Percentiles rank a stretch among this genome's conserved stretches.
Conservation (phyloP, 140 eudicot genomes). For the Cichorium intybus region DNA sequence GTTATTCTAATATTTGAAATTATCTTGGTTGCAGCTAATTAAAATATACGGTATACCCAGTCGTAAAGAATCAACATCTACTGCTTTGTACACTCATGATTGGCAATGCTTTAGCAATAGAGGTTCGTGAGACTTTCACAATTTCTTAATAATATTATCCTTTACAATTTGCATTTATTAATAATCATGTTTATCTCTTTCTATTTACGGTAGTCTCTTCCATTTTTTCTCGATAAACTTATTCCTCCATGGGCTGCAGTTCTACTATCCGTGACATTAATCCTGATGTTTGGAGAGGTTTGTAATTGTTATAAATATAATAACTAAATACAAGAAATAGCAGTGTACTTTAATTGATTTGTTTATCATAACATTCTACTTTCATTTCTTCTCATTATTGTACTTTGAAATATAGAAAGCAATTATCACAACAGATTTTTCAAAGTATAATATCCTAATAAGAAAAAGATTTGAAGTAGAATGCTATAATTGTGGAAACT, state of each 20-base stretch:
- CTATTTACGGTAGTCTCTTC: constrained; percentile 68
- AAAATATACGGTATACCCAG: constrained; percentile 78
- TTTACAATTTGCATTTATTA: background rate
- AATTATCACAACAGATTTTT: no score
- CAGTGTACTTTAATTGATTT: no score
- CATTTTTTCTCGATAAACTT: constrained; percentile 86
- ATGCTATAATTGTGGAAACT: no score
- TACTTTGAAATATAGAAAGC: no score
- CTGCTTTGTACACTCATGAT: constrained; percentile 94
- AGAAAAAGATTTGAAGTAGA: no score
- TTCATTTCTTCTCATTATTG: no score
- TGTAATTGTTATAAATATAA: no score
- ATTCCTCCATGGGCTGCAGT: constrained; percentile 98
- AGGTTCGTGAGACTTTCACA: constrained; percentile 52
- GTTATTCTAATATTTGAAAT: constrained; percentile 8
- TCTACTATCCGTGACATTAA: constrained; percentile 80
- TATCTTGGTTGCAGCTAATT: constrained; percentile 66
- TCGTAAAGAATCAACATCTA: constrained; percentile 93
- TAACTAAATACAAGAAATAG: no score
- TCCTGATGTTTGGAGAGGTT: no score
- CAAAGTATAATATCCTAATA: no score
- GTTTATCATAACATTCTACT: no score
- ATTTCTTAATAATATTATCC: constrained; percentile 9
- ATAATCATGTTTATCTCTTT: constrained; percentile 5
- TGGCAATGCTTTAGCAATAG: constrained; percentile 93